Percentiles rank a stretch among this genome's conserved stretches.
Evolutionary conservation across 139 green algal genomes (phyloP).

Genomic region (Haematococcus lacustris): DNA sequence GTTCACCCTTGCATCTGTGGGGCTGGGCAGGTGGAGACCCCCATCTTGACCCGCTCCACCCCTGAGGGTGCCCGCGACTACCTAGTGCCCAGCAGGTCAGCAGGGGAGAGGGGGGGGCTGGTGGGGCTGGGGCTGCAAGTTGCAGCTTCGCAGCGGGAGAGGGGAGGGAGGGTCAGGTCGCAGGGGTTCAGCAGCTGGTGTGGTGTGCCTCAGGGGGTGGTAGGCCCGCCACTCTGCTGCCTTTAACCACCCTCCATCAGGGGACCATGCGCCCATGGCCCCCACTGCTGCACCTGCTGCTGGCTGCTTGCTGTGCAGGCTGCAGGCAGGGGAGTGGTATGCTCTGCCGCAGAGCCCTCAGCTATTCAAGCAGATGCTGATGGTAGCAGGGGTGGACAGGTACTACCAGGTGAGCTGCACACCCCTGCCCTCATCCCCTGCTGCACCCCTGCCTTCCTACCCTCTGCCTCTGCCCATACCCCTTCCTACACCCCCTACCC

Average conservation of each 20-base stretch:
- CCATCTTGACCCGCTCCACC: conserved; percentile 89
- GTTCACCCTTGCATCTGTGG: too few species aligned
- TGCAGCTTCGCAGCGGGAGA: too few species aligned
- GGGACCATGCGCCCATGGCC: too few species aligned
- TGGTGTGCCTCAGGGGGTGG: too few species aligned
- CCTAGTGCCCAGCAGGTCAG: conserved; percentile 74
- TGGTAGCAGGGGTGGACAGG: conserved; percentile 88
- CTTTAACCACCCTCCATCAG: too few species aligned
- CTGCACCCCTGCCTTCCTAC: background rate
- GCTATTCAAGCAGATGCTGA: conserved; percentile 99
- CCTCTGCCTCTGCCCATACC: background rate
- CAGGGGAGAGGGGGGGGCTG: background rate
- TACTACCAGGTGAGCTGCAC: conserved; percentile 87
- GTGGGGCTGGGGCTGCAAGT: background rate
- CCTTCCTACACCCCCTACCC: background rate
- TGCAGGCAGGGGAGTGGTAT: conserved; percentile 78
- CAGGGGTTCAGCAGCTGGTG: too few species aligned
- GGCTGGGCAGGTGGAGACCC: conserved; percentile 92
- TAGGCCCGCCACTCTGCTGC: too few species aligned
- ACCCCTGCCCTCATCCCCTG: background rate
- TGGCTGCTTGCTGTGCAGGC: conserved; percentile 11
- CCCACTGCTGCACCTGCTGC: too few species aligned
- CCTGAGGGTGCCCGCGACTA: conserved; percentile 97
- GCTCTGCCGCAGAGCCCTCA: conserved; percentile 94
- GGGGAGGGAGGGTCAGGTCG: too few species aligned